Conservation (phyloP, 345 rosid species). For the Noccaea caerulescens region DNA sequence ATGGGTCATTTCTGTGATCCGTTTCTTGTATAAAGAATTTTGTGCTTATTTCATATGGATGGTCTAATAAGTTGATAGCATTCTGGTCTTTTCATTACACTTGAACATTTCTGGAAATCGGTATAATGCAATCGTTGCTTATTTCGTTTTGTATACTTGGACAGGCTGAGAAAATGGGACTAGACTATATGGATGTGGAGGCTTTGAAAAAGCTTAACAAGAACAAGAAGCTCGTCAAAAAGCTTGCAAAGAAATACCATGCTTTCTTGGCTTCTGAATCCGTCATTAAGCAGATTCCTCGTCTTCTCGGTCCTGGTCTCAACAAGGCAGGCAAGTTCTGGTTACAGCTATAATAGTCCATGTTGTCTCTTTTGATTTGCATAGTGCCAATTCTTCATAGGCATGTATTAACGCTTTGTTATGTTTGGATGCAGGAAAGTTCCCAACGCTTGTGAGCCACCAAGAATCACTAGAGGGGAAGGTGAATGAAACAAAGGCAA, state of each 20-base stretch:
- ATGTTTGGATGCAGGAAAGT: slow-evolving; percentile 54
- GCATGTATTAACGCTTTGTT: background rate
- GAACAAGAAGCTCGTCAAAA: slow-evolving; percentile 69
- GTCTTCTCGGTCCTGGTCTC: slow-evolving; percentile 74
- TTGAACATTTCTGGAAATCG: background rate
- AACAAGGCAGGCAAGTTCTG: slow-evolving; percentile 75
- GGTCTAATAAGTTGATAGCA: background rate
- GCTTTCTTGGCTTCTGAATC: slow-evolving; percentile 70
- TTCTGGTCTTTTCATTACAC: background rate
- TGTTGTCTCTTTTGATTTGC: background rate
- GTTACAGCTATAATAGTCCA: background rate
- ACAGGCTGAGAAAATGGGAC: slow-evolving; percentile 64
- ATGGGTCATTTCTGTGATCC: background rate
- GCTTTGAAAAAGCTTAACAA: slow-evolving; percentile 67
- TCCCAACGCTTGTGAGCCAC: slow-evolving; percentile 66
- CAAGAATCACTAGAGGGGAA: slow-evolving; percentile 61
- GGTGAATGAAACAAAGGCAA: slow-evolving; percentile 67
- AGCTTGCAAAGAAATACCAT: slow-evolving; percentile 72
- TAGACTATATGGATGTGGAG: slow-evolving; percentile 68
- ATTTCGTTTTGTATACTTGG: background rate
- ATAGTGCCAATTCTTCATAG: background rate
- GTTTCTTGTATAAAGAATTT: background rate
- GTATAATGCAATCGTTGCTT: background rate
- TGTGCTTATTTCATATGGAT: background rate
- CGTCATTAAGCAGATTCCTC: slow-evolving; percentile 73